Base-by-base conservation (phyloP, 2,329 filamentous ascomycete species). In the Claviceps quebecensis region DNA sequence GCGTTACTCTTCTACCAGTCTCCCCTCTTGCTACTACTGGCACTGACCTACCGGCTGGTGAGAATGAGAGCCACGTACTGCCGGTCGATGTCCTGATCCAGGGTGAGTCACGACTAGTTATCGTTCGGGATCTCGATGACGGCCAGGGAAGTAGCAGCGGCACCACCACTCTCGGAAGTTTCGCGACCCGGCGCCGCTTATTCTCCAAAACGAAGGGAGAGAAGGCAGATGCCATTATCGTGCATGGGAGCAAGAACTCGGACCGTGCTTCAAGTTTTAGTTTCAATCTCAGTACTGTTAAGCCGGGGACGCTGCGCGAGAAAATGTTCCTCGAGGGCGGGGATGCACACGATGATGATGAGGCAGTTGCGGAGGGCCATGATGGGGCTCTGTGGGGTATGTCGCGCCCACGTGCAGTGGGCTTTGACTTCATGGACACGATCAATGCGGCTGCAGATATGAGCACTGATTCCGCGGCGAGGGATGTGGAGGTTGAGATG, bases 401-500 rank as follows among this genome's bases (percentile, higher is more conserved):
- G 58, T 63, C 61, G 41, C 58, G 69, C 56, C 52, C 68, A 5
- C 60, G 63, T 4, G 61, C 29, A 34, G 29, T 65, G 8, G 72
- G 72, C 16, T 69, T 80, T 36, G 67, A 72, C 17, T 81, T 81
- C 56, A 69, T 70, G 39, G 70, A 73, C 44, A 74, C 69, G 17
- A 60, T 81, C 36, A 70, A 67, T 47, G 72, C 68, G 1, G 78
- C 78, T 1, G 78, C 78, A 3, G 77, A 81, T 52, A 63, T 67
- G 6, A 67, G 67, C 22, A 70, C 73, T 37, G 73, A 76, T 48
- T 67, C 72, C n/a, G 71, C 68, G 22, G 67, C 69, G 26, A 67
- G 78, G 36, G 72, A 81, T 52, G 69, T 80, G 13, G 78, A 81
- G 59, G 70, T 72, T 34, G 78, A 81, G 63, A 76, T 81, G 70